These are phyloP conservation scores for Tuber melanosporum DNA, from an alignment of 495 filamentous ascomycete species.

Conservation along the genomic window DNA sequence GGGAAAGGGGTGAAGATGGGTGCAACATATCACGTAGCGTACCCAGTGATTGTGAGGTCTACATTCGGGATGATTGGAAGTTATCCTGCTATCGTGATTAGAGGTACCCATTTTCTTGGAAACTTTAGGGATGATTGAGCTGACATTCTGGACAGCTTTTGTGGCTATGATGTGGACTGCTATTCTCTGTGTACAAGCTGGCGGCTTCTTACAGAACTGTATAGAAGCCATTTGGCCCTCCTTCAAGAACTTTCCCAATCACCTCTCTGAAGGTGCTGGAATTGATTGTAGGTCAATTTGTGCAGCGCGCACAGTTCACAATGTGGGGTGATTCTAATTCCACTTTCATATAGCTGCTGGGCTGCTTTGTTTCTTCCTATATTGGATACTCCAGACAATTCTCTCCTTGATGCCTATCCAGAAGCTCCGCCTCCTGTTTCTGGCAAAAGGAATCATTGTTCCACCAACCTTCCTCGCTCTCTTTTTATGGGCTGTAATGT, in stretches of 20 bases:
- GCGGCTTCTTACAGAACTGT: conserved; percentile 46
- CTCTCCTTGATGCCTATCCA: conserved; percentile 49
- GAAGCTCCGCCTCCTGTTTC: conserved; percentile 52
- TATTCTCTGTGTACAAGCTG: conserved; percentile 49
- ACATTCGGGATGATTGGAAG: conserved; percentile 61
- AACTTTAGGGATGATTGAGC: conserved; percentile 18
- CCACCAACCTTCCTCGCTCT: conserved; percentile 49
- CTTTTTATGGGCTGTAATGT: conserved; percentile 49
- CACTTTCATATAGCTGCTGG: conserved; percentile 42
- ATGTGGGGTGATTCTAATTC: background rate
- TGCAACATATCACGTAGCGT: conserved; percentile 61
- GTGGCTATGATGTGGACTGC: conserved; percentile 51
- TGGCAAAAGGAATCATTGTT: conserved; percentile 52
- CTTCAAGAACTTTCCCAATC: conserved; percentile 52
- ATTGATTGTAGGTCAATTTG: conserved; percentile 44
- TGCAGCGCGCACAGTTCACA: background rate
- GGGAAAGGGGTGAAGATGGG: conserved; percentile 44
- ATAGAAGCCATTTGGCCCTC: conserved; percentile 58
- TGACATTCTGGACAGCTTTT: conserved; percentile 44
- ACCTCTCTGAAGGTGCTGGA: conserved; percentile 45
- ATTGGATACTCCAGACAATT: conserved; percentile 47
- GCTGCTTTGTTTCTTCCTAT: conserved; percentile 50
- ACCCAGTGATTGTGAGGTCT: conserved; percentile 56
- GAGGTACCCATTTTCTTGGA: conserved; percentile 23
- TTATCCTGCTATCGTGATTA: conserved; percentile 48